Evolutionary conservation across 139 green algal genomes (phyloP).

Genomic region (Limnomonas spitsbergensis): DNA sequence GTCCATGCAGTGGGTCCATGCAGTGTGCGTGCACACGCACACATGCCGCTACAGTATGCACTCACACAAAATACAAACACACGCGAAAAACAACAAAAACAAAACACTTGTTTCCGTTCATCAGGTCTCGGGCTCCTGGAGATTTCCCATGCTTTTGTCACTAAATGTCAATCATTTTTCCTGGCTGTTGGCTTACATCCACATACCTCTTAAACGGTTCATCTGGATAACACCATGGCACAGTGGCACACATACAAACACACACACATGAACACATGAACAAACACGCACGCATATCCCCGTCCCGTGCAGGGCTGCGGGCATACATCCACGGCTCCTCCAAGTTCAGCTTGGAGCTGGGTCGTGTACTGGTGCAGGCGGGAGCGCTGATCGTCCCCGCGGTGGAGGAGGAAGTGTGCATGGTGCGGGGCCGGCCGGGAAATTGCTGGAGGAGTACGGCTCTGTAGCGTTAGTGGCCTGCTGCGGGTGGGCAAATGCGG

Average conservation of each 20-base stretch:
- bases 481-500: background rate
- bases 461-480: background rate
- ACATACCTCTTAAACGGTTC: background rate
- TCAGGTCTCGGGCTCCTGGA: background rate
- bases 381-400: background rate
- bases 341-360: background rate
- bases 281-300: too few species aligned
- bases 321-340: background rate
- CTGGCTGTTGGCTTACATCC: background rate
- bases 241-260: too few species aligned
- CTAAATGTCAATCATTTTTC: background rate
- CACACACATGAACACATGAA: too few species aligned
- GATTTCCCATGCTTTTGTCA: background rate
- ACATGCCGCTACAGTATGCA: too few species aligned
- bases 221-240: background rate
- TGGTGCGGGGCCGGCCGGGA: background rate
- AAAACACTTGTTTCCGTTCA: too few species aligned
- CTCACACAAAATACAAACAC: too few species aligned
- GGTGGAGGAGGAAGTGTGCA: background rate
- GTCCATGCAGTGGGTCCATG: too few species aligned
- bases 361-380: background rate
- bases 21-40: too few species aligned
- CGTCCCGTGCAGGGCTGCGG: background rate
- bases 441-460: background rate
- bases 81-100: too few species aligned